Base-by-base conservation (phyloP, 1,284 basidiomycete genomes). In the Porodaedalea pini region DNA sequence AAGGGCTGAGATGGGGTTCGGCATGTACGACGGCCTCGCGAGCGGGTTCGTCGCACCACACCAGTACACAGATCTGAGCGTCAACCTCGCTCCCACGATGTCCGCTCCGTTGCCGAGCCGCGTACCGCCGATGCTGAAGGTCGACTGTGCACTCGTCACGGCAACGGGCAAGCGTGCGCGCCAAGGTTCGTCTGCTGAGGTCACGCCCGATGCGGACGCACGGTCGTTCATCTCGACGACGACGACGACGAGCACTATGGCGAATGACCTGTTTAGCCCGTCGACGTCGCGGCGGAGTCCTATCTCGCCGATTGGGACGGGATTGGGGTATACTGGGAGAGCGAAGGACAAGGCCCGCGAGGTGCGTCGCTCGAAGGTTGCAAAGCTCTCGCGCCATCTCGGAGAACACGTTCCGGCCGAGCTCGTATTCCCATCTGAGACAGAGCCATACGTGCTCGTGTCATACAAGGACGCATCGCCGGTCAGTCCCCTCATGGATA, bases 401-500 rank as follows among this genome's bases (percentile, higher is more conserved):
- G 75, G 74, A 39, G 73, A 76, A 59, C 67, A 67, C 51, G 66
- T 76, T 31, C 74, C 76, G 10, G 65, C 70, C 5, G 74, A 75
- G 41, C 63, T 75, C 51, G 65, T 76, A 43, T 59, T 67, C 27
- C 67, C 45, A 10, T 23, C 21, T 27, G 19, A n/a, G 25, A 31
- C 15, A 8, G 25, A 32, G 25, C 25, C 5, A 3, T 47, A 29
- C 25, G 45, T 47, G 3, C 25, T 47, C 3, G n/a, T 47, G 15
- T 29, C 45, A 3, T 31, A 37, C 10, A 13, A 17, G 5, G n/a
- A 19, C 6, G 17, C 27, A 19, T 34, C 51, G 7, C 29, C 51
- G 10, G 25, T 37, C 13, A 37, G 31, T 25, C 21, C 19, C 23
- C 51, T 41, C 17, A 23, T 37, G 21, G 31, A n/a, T 8, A 43